A percentile compares a stretch with the other conserved stretches of the same genome.
phyloP scores from a whole-genome alignment of 306 rosid genomes.

The Fagus sylvatica region DNA sequence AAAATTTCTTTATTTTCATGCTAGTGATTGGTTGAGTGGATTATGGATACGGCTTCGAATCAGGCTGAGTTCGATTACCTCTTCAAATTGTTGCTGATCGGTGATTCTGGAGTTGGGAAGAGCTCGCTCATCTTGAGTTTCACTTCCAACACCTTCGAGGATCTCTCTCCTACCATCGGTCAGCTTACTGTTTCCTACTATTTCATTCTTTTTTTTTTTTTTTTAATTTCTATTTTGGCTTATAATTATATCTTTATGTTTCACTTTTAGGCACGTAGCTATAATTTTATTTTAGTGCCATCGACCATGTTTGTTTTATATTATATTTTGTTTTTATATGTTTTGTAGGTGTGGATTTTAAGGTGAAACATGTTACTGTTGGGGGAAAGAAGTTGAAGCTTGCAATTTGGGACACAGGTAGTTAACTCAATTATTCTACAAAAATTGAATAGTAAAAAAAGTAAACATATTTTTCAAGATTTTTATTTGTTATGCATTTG shows the following conservation, averaged over 20 bases:
- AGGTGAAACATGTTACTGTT: conserved; percentile 55
- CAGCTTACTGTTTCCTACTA: neutral
- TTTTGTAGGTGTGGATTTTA: conserved; percentile 86
- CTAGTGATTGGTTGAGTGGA: neutral
- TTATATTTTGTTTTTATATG: neutral
- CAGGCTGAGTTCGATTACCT: conserved; percentile 71
- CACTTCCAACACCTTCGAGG: conserved; percentile 66
- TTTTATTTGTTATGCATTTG: no score
- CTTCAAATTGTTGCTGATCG: conserved; percentile 78
- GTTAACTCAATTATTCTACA: neutral
- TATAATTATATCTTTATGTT: no score
- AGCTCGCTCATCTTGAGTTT: conserved; percentile 73
- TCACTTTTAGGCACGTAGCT: no score
- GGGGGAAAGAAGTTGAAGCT: conserved; percentile 84
- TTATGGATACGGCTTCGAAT: conserved; percentile 52
- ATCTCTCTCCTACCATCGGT: conserved; percentile 92
- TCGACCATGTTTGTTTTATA: neutral
- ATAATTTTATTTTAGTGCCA: no score
- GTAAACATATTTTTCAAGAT: no score
- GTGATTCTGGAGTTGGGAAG: conserved; percentile 89
- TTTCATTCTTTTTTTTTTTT: neutral
- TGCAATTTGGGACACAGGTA: conserved; percentile 97
- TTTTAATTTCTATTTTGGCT: no score
- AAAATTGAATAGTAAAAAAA: no score
- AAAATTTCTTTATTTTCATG: neutral